Conservation (phyloP, 73 alveolate genomes). For the Stentor roeselii region DNA sequence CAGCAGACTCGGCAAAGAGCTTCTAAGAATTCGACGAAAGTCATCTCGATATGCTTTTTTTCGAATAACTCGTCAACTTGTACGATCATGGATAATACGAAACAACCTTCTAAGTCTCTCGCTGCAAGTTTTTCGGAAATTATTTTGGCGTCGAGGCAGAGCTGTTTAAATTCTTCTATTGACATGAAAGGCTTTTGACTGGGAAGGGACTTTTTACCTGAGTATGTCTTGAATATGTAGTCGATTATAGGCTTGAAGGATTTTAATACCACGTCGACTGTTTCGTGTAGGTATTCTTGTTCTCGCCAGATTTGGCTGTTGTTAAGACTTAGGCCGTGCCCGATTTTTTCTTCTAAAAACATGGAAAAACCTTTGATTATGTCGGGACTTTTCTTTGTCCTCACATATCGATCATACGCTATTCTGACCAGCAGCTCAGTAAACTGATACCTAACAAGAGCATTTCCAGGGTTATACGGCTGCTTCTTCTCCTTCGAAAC, state of each 20-base stretch:
- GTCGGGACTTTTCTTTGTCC: not conserved
- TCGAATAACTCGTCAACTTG: constrained; percentile 1
- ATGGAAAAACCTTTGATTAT: not conserved
- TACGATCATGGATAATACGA: not conserved
- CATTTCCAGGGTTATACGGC: constrained; percentile 49
- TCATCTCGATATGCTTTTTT: constrained; percentile 45
- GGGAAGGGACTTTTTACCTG: constrained; percentile 1
- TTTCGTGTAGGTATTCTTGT: not conserved
- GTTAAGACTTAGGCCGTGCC: not conserved
- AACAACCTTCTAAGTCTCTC: not conserved
- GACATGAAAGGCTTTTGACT: constrained; percentile 17
- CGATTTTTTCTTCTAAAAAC: not conserved
- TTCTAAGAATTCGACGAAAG: constrained; percentile 55
- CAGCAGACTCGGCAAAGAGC: constrained; percentile 50
- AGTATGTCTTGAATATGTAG: not conserved
- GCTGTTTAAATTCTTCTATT: constrained; percentile 19
- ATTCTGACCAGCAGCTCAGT: constrained; percentile 51
- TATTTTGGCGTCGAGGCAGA: not conserved
- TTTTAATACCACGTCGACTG: not conserved
- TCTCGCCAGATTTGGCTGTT: not conserved
- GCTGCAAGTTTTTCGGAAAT: not conserved
- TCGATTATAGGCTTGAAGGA: not conserved
- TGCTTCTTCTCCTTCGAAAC: constrained; percentile 33
- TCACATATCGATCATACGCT: constrained; percentile 45
- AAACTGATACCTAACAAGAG: constrained; percentile 52